Conservation (phyloP, 2,329 filamentous ascomycete genomes). For the Pyrenophora seminiperda region DNA sequence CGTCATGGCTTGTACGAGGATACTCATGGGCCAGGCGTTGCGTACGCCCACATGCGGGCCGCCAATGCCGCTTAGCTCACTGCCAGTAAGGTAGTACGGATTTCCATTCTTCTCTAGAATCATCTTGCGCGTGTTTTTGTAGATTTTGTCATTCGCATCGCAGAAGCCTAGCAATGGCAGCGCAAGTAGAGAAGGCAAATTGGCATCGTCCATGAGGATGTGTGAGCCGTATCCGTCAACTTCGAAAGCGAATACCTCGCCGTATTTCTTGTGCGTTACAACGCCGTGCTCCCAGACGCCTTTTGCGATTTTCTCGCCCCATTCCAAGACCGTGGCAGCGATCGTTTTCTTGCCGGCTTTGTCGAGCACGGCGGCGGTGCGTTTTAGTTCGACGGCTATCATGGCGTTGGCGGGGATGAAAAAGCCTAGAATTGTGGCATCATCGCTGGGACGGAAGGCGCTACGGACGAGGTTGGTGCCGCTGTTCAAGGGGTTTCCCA, state of each 20-base stretch:
- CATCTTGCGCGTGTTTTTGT: conserved; percentile 87
- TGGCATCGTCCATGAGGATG: conserved; percentile 89
- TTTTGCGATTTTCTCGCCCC: conserved; percentile 70
- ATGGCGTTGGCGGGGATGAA: conserved; percentile 96
- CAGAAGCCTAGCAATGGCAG: conserved; percentile 81
- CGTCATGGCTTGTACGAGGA: conserved; percentile 90
- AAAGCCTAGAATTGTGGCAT: conserved; percentile 91
- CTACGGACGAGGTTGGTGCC: conserved; percentile 87
- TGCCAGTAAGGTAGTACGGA: conserved; percentile 83
- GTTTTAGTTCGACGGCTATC: conserved; percentile 87
- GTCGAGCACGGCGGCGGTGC: conserved; percentile 72
- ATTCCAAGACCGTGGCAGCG: conserved; percentile 55
- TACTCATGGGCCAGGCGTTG: conserved; percentile 96
- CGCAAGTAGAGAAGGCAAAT: conserved; percentile 79
- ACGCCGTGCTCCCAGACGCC: conserved; percentile 87
- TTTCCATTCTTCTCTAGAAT: conserved; percentile 77
- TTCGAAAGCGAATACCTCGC: conserved; percentile 83
- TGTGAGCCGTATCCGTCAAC: conserved; percentile 84
- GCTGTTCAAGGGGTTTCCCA: conserved; percentile 87
- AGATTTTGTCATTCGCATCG: conserved; percentile 67
- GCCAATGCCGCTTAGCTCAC: conserved; percentile 83
- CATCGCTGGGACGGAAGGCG: conserved; percentile 92
- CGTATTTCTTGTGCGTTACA: conserved; percentile 73
- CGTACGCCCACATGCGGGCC: conserved; percentile 81
- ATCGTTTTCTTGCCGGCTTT: conserved; percentile 61